Base-by-base conservation (phyloP, 768 basidiomycete genomes). In the Suillus tomentosus region DNA sequence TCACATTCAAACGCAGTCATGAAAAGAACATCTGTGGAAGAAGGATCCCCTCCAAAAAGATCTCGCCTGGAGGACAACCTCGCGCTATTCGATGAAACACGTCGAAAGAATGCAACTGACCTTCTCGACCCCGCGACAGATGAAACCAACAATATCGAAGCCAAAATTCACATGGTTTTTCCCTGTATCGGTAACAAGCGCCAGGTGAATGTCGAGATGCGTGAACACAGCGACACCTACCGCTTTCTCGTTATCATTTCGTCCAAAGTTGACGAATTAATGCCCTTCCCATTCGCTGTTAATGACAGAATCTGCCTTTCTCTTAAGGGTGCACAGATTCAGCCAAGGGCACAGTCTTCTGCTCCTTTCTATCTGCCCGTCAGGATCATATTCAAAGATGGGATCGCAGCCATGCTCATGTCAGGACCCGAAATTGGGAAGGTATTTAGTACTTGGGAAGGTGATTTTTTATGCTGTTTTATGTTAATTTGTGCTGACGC, bases 151-250 rank as follows among this genome's bases (percentile, higher is more conserved):
- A 83, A 77, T 67, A 70, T 86, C 5, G 69, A 76, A 40, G 81
- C 79, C 57, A 77, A 67, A 45, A 71, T 83, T 13, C 77, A 72
- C 67, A 85, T 85, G 84, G 70, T 74, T 59, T 85, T 83, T 81
- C 75, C 76, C 5, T 69, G 74, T 3, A 69, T 68, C 7, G 69
- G 69, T 50, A 64, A 24, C 47, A 70, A 70, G 34, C 71, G 72
- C 50, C 76, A 75, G 47, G 65, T 80, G 22, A 76, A 78, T 64
- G 34, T 75, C 70, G 70, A 73, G 66, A 65, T 64, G 40, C 62
- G 53, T 54, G 64, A 71, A 60, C 65, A 65, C 39, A 40, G 55
- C 7, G 43, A 60, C 27, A 47, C 54, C 13, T 69, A 74, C 64
- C 74, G 74, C 48, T 79, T 84, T 64, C 79, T 81, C 34, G 76